Base-by-base conservation (phyloP, 345 rosid genomes). In the Trapa bicornis region DNA sequence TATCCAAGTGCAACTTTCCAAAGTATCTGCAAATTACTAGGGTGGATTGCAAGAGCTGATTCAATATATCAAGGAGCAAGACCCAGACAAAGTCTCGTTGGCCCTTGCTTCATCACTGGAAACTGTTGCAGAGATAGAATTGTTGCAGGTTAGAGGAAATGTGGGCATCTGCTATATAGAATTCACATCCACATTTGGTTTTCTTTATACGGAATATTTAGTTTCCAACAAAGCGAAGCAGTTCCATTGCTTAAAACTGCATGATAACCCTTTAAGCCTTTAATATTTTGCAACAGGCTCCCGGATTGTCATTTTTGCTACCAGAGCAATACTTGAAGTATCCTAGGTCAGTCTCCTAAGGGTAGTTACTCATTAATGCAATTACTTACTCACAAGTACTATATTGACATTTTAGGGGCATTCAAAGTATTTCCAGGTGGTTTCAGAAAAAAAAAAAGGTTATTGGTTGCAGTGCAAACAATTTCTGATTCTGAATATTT, bases 241-340 rank as follows among this genome's bases (percentile, higher is more conserved):
- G 47, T 71, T 61, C 13, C 58, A 22, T 65, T 57, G 29, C 45
- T 43, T 17, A 39, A 65, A 12, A 41, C 1, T 66, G 37, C 39
- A 45, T 13, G 17, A 15, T 58, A 39, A 48, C 65, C 57, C 38
- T 53, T 37, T 71, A 64, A 60, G 22, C 13, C 75, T 69, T 65
- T 65, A 61, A 65, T 74, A 67, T 65, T 61, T 72, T 79, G 71
- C 61, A 75, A 75, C 86, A 93, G 97, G 98, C 98, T 65, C 95
- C 98, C 61, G 98, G 96, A 57, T 78, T 93, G 75, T 90, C 97
- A 33, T 93, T 93, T 85, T 73, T 93, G 84, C 78, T 93, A 79
- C 98, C 98, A 36, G 68, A 79, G 75, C 96, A 88, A 61, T 93
- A 85, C 84, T 63, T 77, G 81, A 85, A 85, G 70, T 93, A 87